Evolutionary conservation across 2,329 filamentous ascomycete genomes (phyloP).

Genomic region (Ilyonectria robusta): DNA sequence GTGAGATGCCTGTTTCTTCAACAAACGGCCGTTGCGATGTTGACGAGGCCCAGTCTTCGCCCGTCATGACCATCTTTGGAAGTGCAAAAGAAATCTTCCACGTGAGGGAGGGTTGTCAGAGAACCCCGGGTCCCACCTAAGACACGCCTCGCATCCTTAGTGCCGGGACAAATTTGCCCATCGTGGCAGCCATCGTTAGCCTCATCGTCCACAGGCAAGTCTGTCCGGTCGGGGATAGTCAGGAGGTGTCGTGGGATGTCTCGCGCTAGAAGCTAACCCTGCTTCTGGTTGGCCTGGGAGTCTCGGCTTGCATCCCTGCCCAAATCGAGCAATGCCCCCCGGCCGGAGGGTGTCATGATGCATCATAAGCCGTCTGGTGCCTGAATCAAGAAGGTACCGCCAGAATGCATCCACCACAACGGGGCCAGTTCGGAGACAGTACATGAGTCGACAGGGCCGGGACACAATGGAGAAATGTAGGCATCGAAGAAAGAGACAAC

Average conservation of each 20-base stretch:
- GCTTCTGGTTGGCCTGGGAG: slow-evolving; percentile 16
- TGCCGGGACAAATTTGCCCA: slow-evolving; percentile 26
- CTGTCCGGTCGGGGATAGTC: slow-evolving; percentile 30
- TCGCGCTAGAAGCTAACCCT: slow-evolving; percentile 9
- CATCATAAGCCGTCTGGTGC: slow-evolving; percentile 13
- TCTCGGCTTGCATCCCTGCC: slow-evolving; percentile 10
- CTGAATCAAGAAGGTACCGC: slow-evolving; percentile 7
- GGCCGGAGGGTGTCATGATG: slow-evolving; percentile 17
- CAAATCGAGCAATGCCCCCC: slow-evolving; percentile 27
- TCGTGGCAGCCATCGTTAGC: slow-evolving; percentile 9
- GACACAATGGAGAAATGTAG: slow-evolving; percentile 5
- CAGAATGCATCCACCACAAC: slow-evolving; percentile 4
- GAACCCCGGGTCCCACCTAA: slow-evolving; percentile 10
- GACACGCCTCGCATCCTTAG: slow-evolving; percentile 20
- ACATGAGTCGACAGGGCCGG: neutral
- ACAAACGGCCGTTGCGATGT: slow-evolving; percentile 3
- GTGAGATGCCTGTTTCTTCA: slow-evolving; percentile 21
- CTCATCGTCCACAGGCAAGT: slow-evolving; percentile 35
- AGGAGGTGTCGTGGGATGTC: slow-evolving; percentile 5
- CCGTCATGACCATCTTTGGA: slow-evolving; percentile 26
- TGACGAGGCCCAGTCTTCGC: slow-evolving; percentile 27
- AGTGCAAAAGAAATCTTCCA: slow-evolving; percentile 15
- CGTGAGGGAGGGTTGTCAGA: slow-evolving; percentile 16
- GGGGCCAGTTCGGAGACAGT: neutral
- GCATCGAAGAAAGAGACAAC: neutral